Base-by-base conservation (phyloP, 2,329 filamentous ascomycete species). In the Penicillium nordicum region DNA sequence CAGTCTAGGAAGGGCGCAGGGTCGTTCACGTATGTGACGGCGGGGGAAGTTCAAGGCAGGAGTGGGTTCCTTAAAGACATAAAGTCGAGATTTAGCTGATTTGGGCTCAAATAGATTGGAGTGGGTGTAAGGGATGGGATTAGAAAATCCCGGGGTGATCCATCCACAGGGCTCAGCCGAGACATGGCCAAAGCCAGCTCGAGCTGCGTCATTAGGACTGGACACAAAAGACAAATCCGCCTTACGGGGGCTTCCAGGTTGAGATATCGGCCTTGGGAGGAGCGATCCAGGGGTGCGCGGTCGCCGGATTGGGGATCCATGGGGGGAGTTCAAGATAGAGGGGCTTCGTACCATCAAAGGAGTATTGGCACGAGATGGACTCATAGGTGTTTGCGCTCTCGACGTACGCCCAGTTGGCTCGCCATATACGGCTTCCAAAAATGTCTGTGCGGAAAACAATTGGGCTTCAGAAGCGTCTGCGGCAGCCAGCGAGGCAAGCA, bases 381-480 rank as follows among this genome's bases (percentile, higher is more conserved):
- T 80, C 82, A 89, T 83, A 32, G 88, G 88, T 12, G 88, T 90
- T 52, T 82, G 80, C 2, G 88, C 86, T 69, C 87, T 82, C 11
- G 88, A 89, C 58, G 79, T 81, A 53, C 82, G 79, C 58, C 83
- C 80, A 62, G 76, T 67, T 5, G 76, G 72, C 57, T 95, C 92
- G 50, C 84, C 82, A 69, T 89, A 96, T 16, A 91, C 82, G 6
- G 82, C 84, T 53, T 97, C 92, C 54, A 97, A 80, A 72, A 93
- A 97, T 16, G 84, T 79, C 3, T 86, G 79, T 2, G 92, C 92
- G 0, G 87, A 82, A 63, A 87, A 85, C 38, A 97, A 79, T 53
- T 86, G 83, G 6, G 90, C 88, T 72, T 97, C 93, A 1, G 91
- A 92, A 0, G 86, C 78, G 72, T 97, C 93, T 38, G 89, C 87